Conservation (phyloP, 768 basidiomycete species). For the Nidularia sp. region DNA sequence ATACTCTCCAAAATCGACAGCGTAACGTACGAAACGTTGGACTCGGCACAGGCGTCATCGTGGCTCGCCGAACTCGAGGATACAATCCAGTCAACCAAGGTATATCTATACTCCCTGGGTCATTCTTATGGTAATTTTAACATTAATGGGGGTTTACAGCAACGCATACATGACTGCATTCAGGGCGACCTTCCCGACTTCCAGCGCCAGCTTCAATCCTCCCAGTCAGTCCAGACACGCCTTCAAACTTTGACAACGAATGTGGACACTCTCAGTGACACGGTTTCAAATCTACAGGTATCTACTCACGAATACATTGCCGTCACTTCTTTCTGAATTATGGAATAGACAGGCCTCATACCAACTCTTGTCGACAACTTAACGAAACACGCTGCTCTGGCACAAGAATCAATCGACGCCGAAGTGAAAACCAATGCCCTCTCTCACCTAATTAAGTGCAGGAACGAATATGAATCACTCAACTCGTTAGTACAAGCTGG, state of each 20-base stretch:
- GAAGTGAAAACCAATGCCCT: constrained; percentile 45
- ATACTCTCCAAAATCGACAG: constrained; percentile 70
- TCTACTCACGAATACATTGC: constrained; percentile 2
- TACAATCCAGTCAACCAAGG: constrained; percentile 70
- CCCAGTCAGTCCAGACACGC: constrained; percentile 62
- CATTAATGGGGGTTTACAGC: constrained; percentile 25
- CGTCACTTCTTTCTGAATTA: constrained; percentile 4
- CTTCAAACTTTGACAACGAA: constrained; percentile 44
- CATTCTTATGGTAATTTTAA: no score
- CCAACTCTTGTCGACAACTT: constrained; percentile 54
- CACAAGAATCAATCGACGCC: constrained; percentile 60
- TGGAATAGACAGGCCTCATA: constrained; percentile 61
- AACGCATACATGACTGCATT: constrained; percentile 70
- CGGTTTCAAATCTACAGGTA: constrained; percentile 62
- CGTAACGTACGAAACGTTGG: constrained; percentile 52
- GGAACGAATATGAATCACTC: constrained; percentile 39
- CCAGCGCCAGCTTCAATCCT: constrained; percentile 55
- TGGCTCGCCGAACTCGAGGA: constrained; percentile 75
- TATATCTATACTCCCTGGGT: constrained; percentile 19
- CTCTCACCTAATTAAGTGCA: constrained; percentile 51
- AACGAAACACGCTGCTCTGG: constrained; percentile 55
- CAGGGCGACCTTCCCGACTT: constrained; percentile 60
- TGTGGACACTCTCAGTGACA: constrained; percentile 45
- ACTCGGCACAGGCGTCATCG: constrained; percentile 54
- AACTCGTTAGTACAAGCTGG: constrained; percentile 48